A percentile compares a stretch with the other conserved stretches of the same genome.
Conservation (phyloP, 805 yeast genomes). For the Saccharomycopsis microspora region DNA sequence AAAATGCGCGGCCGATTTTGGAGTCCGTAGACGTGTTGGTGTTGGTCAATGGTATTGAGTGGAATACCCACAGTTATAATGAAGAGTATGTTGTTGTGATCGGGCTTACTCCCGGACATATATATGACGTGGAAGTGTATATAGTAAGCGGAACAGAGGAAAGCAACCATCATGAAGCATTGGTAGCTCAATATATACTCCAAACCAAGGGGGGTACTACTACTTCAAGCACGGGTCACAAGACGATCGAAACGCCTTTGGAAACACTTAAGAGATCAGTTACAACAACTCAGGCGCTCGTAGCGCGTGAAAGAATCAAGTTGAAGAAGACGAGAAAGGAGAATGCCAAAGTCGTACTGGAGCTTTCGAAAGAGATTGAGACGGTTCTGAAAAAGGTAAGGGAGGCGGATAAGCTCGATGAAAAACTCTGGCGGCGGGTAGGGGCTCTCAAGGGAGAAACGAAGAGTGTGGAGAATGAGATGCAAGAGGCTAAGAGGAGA, state of each 20-base stretch:
- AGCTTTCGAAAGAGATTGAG: conserved; percentile 48
- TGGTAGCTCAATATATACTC: conserved; percentile 11
- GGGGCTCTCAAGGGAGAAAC: conserved; percentile 34
- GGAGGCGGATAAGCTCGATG: conserved; percentile 43
- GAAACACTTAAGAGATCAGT: conserved; percentile 56
- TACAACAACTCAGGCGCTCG: conserved; percentile 48
- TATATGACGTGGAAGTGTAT: conserved; percentile 44
- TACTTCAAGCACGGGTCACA: background rate
- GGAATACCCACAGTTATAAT: conserved; percentile 30
- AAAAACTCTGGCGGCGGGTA: conserved; percentile 40
- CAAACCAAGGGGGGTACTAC: conserved; percentile 4
- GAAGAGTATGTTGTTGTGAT: conserved; percentile 46
- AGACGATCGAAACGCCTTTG: conserved; percentile 35
- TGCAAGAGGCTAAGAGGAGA: conserved; percentile 1
- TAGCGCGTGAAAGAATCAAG: conserved; percentile 45
- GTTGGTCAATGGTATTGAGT: conserved; percentile 53
- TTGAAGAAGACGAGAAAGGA: conserved; percentile 49
- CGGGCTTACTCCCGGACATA: conserved; percentile 54
- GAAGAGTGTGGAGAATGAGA: conserved; percentile 8
- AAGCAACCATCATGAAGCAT: conserved; percentile 12
- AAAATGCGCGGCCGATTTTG: background rate
- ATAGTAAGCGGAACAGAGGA: conserved; percentile 22
- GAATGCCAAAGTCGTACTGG: conserved; percentile 38
- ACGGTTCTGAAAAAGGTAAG: conserved; percentile 34
- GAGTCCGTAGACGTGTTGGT: conserved; percentile 25